These are phyloP conservation scores for Starmerella riodocensis DNA, from an alignment of 805 yeast genomes.

Conservation along the genomic window DNA sequence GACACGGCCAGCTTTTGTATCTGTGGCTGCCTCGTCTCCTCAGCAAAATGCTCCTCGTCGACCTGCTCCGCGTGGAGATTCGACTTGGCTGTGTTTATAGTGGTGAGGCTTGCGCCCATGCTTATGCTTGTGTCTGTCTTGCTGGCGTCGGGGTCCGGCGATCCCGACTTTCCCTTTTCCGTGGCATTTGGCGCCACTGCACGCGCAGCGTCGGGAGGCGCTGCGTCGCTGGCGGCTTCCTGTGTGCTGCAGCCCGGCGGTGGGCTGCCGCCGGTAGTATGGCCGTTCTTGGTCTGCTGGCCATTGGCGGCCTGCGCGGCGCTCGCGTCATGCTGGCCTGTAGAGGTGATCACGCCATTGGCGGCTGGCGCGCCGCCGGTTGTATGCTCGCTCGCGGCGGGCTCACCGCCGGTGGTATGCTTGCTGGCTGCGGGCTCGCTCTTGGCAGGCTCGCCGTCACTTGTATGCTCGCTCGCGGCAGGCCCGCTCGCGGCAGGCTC, in stretches of 20 bases:
- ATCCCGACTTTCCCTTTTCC: not conserved
- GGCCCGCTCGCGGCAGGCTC: not conserved
- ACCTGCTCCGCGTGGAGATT: no score
- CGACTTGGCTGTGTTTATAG: not conserved
- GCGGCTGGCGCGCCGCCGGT: no score
- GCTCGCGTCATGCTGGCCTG: not conserved
- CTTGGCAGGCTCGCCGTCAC: no score
- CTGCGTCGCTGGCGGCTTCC: not conserved
- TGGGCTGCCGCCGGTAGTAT: not conserved
- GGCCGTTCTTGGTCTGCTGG: not conserved
- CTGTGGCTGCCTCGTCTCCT: not conserved
- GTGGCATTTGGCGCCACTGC: no score
- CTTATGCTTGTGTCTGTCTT: not conserved
- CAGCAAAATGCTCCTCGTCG: not conserved
- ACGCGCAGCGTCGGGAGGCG: not conserved
- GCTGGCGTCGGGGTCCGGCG: not conserved
- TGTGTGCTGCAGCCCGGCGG: not conserved
- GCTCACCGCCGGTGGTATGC: no score
- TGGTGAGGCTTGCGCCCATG: not conserved
- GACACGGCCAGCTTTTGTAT: slow-evolving; percentile 4
- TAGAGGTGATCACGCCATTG: no score
- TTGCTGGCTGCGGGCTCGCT: not conserved
- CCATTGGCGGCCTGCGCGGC: not conserved
- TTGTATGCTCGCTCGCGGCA: no score
- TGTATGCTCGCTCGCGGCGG: no score